Conservation (phyloP, 768 basidiomycete species). For the Suillus subalutaceus region DNA sequence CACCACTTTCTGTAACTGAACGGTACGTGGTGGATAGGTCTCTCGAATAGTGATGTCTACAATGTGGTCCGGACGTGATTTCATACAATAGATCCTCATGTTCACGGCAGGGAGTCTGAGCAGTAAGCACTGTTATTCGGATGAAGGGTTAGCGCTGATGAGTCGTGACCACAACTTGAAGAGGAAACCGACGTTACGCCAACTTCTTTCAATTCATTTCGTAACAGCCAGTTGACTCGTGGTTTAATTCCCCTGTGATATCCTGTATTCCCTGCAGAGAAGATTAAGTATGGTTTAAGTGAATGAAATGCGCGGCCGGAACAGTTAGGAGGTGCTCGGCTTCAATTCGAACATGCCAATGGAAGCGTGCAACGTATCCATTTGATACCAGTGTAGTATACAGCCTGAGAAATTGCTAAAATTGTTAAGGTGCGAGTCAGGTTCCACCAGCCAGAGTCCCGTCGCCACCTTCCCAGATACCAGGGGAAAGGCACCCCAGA, state of each 20-base stretch:
- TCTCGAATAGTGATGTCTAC: background rate
- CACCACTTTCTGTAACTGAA: slow-evolving; percentile 3
- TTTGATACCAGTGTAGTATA: background rate
- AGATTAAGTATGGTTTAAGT: background rate
- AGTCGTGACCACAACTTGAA: background rate
- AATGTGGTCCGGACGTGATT: background rate
- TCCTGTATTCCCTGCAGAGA: background rate
- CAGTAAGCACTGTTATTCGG: background rate
- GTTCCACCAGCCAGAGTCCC: background rate
- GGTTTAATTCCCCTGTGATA: background rate
- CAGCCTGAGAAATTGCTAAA: background rate
- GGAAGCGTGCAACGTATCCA: background rate
- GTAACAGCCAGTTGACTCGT: background rate
- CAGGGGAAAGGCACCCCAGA: slow-evolving; percentile 24
- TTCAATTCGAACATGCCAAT: background rate
- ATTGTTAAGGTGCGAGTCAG: background rate
- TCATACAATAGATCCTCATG: background rate
- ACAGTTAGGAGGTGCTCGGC: background rate
- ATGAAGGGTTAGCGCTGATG: background rate
- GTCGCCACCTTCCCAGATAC: too few relatives aligned
- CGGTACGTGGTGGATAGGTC: background rate
- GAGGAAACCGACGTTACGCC: background rate
- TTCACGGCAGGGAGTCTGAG: background rate
- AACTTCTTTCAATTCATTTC: background rate
- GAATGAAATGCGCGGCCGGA: background rate